Evolutionary conservation across 2,329 filamentous ascomycete species (phyloP).

Genomic region (Sporothrix sp.): DNA sequence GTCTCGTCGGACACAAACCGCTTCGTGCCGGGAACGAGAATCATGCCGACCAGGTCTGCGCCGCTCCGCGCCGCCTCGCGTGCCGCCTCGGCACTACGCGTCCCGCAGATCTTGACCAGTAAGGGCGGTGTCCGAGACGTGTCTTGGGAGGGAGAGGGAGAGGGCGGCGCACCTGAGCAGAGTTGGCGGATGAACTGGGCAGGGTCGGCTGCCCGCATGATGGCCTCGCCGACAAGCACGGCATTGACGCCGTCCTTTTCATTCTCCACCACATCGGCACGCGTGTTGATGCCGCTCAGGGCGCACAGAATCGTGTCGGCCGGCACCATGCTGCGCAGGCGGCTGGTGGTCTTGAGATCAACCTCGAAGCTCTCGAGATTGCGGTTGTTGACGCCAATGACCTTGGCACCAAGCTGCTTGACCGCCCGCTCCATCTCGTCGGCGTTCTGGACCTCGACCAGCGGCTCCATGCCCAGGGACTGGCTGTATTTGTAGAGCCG

Average conservation of each 20-base stretch:
- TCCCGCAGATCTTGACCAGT: slow-evolving; percentile 93
- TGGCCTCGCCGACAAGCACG: slow-evolving; percentile 85
- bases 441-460: slow-evolving; percentile 91
- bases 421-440: slow-evolving; percentile 89
- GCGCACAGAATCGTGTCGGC: slow-evolving; percentile 83
- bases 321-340: slow-evolving; percentile 77
- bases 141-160: background rate
- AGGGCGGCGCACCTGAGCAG: slow-evolving; percentile 47
- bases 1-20: slow-evolving; percentile 71
- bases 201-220: slow-evolving; percentile 85
- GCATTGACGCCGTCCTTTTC: slow-evolving; percentile 84
- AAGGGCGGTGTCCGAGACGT: slow-evolving; percentile 35
- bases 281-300: slow-evolving; percentile 82
- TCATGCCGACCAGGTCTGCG: slow-evolving; percentile 88
- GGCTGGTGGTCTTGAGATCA: slow-evolving; percentile 82
- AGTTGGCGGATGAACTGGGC: slow-evolving; percentile 74
- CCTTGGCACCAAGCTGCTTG: slow-evolving; percentile 71
- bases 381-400: slow-evolving; percentile 95
- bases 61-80: slow-evolving; percentile 72
- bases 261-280: slow-evolving; percentile 81
- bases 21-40: slow-evolving; percentile 71
- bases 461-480: slow-evolving; percentile 88
- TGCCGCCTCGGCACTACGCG: slow-evolving; percentile 71
- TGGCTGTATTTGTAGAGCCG: slow-evolving; percentile 80
- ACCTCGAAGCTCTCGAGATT: slow-evolving; percentile 96